Conservation (phyloP, 495 filamentous ascomycete genomes). For the Penicillium atrosanguineum region DNA sequence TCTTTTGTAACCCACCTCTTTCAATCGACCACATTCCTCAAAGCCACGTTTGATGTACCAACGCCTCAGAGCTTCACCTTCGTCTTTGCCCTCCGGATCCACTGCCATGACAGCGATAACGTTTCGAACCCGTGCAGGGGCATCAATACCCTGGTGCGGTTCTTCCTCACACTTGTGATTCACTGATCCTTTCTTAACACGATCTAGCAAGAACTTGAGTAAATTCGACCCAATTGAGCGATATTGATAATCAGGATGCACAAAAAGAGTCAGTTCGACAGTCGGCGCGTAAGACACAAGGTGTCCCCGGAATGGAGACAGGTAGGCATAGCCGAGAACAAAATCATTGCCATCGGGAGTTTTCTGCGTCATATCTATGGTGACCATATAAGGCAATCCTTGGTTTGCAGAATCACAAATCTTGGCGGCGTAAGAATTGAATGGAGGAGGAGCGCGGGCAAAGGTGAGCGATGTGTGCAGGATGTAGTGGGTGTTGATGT, state of each 20-base stretch:
- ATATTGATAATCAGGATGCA: slow-evolving; percentile 22
- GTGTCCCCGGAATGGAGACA: slow-evolving; percentile 24
- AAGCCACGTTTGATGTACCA: slow-evolving; percentile 30
- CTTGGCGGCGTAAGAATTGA: slow-evolving; percentile 16
- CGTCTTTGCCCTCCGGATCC: slow-evolving; percentile 20
- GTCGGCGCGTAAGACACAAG: slow-evolving; percentile 29
- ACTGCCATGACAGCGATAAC: slow-evolving; percentile 30
- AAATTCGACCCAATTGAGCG: slow-evolving; percentile 18
- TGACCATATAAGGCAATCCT: slow-evolving; percentile 28
- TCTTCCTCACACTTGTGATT: slow-evolving; percentile 8
- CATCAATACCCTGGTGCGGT: neutral
- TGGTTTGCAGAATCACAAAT: slow-evolving; percentile 13
- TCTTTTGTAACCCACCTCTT: slow-evolving; percentile 24
- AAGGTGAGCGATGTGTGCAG: slow-evolving; percentile 29
- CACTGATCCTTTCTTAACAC: slow-evolving; percentile 2
- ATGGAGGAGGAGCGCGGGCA: slow-evolving; percentile 17
- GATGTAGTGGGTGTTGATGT: slow-evolving; percentile 32
- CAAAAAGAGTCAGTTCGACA: slow-evolving; percentile 29
- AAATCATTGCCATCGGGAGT: slow-evolving; percentile 4
- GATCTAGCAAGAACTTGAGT: slow-evolving; percentile 11
- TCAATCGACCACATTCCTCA: slow-evolving; percentile 22
- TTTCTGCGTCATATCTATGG: slow-evolving; percentile 10
- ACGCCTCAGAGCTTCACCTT: slow-evolving; percentile 18
- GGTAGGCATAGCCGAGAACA: slow-evolving; percentile 29
- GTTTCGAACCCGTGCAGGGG: slow-evolving; percentile 15